phyloP scores from a whole-genome alignment of 2,329 filamentous ascomycete genomes.

The Colletotrichum sp. region DNA sequence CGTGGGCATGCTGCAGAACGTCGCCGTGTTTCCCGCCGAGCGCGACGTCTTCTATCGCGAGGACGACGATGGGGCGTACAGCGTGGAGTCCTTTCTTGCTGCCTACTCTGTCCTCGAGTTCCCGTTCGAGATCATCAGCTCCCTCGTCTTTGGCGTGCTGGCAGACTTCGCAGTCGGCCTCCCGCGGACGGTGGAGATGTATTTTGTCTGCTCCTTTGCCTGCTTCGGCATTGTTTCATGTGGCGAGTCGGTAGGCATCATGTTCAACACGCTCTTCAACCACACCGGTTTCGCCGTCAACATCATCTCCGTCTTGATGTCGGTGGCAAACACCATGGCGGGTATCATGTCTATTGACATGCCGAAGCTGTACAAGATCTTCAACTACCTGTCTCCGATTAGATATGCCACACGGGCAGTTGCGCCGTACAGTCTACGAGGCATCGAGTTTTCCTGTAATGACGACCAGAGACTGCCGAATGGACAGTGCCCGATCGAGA shows the following conservation, averaged over 20 bases:
- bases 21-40: constrained; percentile 75
- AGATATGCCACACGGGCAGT: constrained; percentile 73
- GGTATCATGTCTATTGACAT: constrained; percentile 75
- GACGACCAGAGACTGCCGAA: constrained; percentile 62
- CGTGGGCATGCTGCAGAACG: constrained; percentile 80
- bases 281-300: constrained; percentile 82
- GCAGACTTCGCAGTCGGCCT: constrained; percentile 70
- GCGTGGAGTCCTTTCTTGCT: constrained; percentile 72
- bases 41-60: constrained; percentile 80
- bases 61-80: constrained; percentile 75
- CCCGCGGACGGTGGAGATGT: constrained; percentile 65
- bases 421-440: constrained; percentile 67
- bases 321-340: constrained; percentile 73
- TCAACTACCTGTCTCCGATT: constrained; percentile 76
- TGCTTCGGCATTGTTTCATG: constrained; percentile 77
- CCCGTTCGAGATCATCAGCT: constrained; percentile 72
- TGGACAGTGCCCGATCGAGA: constrained; percentile 69
- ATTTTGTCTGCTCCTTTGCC: constrained; percentile 71
- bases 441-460: constrained; percentile 68
- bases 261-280: constrained; percentile 78
- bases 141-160: constrained; percentile 69
- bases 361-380: constrained; percentile 66
- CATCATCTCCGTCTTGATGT: constrained; percentile 71
- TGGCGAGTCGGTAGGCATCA: constrained; percentile 78
- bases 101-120: constrained; percentile 74